These are phyloP conservation scores for Entomortierella chlamydospora DNA, from an alignment of 192 early-diverging fungal species.

Conservation along the genomic window DNA sequence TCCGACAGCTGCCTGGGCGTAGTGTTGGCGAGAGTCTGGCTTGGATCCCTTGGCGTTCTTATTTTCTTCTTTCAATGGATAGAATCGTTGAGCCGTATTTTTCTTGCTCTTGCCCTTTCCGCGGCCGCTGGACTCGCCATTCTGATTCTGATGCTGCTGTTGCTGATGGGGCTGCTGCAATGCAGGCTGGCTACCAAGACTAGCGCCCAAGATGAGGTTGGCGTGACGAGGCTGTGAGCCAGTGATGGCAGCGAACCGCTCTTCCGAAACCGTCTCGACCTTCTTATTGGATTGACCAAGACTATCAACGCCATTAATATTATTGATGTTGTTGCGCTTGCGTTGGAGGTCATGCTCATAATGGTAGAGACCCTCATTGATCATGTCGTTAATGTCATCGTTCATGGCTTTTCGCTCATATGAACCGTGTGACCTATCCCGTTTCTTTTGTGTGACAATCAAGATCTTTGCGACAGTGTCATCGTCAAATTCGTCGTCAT, in stretches of 20 bases:
- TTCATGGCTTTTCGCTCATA: constrained; percentile 83
- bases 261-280: constrained; percentile 66
- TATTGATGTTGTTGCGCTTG: constrained; percentile 56
- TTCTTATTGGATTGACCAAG: constrained; percentile 56
- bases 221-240: constrained; percentile 31
- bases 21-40: constrained; percentile 70
- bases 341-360: constrained; percentile 82
- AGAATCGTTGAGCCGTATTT: constrained; percentile 61
- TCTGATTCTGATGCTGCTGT: constrained; percentile 14
- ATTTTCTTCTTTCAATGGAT: constrained; percentile 59
- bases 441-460: constrained; percentile 89
- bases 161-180: background rate
- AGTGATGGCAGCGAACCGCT: constrained; percentile 67
- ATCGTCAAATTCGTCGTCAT: constrained; percentile 89
- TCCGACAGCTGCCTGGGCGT: constrained; percentile 75
- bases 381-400: constrained; percentile 89
- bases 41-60: constrained; percentile 43
- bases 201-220: constrained; percentile 13
- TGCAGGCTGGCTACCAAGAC: background rate
- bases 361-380: constrained; percentile 92
- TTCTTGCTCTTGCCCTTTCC: constrained; percentile 45
- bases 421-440: constrained; percentile 75
- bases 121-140: constrained; percentile 14
- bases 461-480: constrained; percentile 87
- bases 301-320: constrained; percentile 18